Evolutionary conservation across 2,329 filamentous ascomycete species (phyloP), one percentile per base, ranked within the genome.

Genomic region (Diaporthe helianthi): DNA sequence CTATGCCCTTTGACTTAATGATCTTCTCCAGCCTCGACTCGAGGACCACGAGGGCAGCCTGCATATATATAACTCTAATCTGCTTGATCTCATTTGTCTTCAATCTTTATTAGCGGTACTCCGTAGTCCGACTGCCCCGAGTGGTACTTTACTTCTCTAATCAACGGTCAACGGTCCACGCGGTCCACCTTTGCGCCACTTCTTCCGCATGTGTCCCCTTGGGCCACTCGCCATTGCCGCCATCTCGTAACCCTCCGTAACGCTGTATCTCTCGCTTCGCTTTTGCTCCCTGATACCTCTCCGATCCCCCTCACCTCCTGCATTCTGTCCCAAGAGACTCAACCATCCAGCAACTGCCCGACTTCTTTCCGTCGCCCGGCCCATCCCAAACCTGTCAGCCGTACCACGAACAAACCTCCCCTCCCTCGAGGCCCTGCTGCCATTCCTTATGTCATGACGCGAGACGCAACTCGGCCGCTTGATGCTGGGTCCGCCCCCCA

Each of bases 391-490:
- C 44, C 41, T 19, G 29, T 49, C 44, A 63, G 58, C 44, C 44
- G 29, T 26, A 24, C 19, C 13, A 24, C 31, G 41, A n/a, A n/a
- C 64, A 67, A 17, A 36, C 22, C 46, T 17, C n/a, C 33, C 67
- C 61, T 19, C 52, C 52, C 33, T 49, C 64, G 64, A 54, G 26
- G 51, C 63, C 54, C 24, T 52, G 41, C 49, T 36, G 44, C 44
- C 33, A 41, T 54, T 51, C 67, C 67, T 41, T 69, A 81, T 84
- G 83, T 79, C 78, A 87, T 86, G 84, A 84, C 84, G 79, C 81
- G 80, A 78, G 83, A 85, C 75, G 76, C 79, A 51, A 73, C 74
- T 72, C 77, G 79, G 75, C 76, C 76, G 74, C 76, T 73, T 72
- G 77, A 78, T 65, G 76, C 76, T 68, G 75, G 76, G 73, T 75